These are phyloP conservation scores for Pouteria glomerata DNA, from an alignment of 148 eudicot species.

Conservation along the genomic window DNA sequence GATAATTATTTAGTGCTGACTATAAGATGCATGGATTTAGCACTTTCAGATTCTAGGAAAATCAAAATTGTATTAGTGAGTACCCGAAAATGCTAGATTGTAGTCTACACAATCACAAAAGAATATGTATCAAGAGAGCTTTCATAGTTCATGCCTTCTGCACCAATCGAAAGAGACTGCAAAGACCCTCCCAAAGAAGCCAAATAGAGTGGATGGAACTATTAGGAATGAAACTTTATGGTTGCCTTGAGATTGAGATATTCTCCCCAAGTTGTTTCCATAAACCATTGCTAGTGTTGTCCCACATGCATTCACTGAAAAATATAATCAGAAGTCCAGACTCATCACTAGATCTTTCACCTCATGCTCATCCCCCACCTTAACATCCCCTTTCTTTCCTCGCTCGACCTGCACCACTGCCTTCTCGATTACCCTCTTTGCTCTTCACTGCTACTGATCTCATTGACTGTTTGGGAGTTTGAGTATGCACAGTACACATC, in stretches of 20 bases:
- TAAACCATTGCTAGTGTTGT: background rate
- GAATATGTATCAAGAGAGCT: background rate
- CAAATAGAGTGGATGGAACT: background rate
- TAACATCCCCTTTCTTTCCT: background rate
- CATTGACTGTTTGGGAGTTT: background rate
- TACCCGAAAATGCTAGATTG: background rate
- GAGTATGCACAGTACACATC: background rate
- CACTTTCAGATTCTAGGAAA: background rate
- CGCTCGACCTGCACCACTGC: background rate
- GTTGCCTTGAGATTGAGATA: slow-evolving; percentile 1
- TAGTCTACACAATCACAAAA: background rate
- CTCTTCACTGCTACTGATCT: background rate
- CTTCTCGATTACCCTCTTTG: background rate
- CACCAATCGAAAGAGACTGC: background rate
- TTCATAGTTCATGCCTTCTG: slow-evolving; percentile 7
- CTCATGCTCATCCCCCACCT: background rate
- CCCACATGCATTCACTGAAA: slow-evolving; percentile 5
- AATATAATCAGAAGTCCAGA: background rate
- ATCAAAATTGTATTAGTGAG: background rate
- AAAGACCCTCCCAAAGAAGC: background rate
- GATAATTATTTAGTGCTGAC: background rate
- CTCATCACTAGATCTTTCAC: background rate
- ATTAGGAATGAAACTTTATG: background rate
- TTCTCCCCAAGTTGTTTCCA: background rate
- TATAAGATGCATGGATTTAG: background rate